Evolutionary conservation across 2,329 filamentous ascomycete species (phyloP), one percentile per base, ranked within the genome.

Genomic region (Fusarium begoniae): DNA sequence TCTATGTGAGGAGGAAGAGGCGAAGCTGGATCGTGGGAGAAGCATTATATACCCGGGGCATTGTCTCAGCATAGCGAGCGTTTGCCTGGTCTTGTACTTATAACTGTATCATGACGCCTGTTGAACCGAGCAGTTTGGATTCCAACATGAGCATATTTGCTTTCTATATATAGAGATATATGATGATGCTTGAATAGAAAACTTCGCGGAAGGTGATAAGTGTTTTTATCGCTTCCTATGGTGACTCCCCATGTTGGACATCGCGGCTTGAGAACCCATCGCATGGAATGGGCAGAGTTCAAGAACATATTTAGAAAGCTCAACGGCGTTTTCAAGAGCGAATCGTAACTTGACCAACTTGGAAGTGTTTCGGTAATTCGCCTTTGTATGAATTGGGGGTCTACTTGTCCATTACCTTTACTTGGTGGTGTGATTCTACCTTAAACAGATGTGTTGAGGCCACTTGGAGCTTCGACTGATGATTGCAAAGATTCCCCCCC

Each of bases 1-100:
- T 90, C 87, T 71, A 91, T 91, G 89, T 91, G 79, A 84, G 47
- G 51, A 58, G 62, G 26, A 64, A 45, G 38, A 20, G 26, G 48
- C 44, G 41, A 28, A n/a, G 51, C 50, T 72, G 58, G n/a, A 60
- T 68, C 66, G 57, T 54, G 53, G 62, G 58, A 70, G 61, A 71
- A 71, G 74, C 70, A 79, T 77, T 79, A 78, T 78, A 79, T 79
- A 79, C 77, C 77, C 77, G 72, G 73, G 75, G 77, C 71, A 77
- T 62, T 70, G 63, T 64, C 75, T 75, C 75, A 66, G 63, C 73
- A 74, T 73, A 74, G 73, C 71, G 74, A 79, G 77, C 75, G 72
- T 73, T 77, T 77, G 74, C 66, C 75, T 78, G 74, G 73, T 45
- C 44, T 69, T 77, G 66, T 77, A 70, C 70, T 69, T 60, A 70